Evolutionary conservation across 306 rosid genomes (phyloP).

Genomic region (Quercus glauca): DNA sequence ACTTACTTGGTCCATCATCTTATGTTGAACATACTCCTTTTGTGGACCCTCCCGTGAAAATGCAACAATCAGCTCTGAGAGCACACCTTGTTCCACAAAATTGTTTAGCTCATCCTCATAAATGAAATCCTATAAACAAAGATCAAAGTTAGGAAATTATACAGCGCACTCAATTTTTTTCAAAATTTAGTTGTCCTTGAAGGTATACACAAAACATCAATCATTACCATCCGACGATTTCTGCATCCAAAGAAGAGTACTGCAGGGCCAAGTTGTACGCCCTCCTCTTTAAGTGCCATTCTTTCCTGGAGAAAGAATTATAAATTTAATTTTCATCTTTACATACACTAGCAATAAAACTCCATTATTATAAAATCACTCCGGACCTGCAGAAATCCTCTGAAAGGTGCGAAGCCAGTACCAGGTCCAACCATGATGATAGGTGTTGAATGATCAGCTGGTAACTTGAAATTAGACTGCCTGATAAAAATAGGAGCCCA

Average conservation of each 20-base stretch:
- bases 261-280: constrained; percentile 76
- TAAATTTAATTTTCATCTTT: background rate
- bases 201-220: constrained; percentile 3
- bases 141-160: constrained; percentile 21
- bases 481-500: constrained; percentile 88
- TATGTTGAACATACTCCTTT: constrained; percentile 91
- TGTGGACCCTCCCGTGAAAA: constrained; percentile 82
- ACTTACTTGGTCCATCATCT: constrained; percentile 74
- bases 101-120: constrained; percentile 84
- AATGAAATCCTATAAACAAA: constrained; percentile 70
- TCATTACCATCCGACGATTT: constrained; percentile 78
- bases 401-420: constrained; percentile 96
- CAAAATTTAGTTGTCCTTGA: constrained; percentile 1
- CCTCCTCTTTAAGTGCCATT: constrained; percentile 67
- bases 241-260: constrained; percentile 92
- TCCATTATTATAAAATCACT: constrained; percentile 9
- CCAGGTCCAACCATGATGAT: constrained; percentile 96
- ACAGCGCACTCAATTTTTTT: background rate
- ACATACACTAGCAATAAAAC: background rate
- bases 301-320: constrained; percentile 67
- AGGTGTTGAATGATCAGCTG: constrained; percentile 67
- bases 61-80: constrained; percentile 76
- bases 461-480: constrained; percentile 89
- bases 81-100: constrained; percentile 62
- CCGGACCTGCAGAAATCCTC: constrained; percentile 93